Conservation (phyloP, 2,329 filamentous ascomycete genomes). For the Diaporthe capsici region DNA sequence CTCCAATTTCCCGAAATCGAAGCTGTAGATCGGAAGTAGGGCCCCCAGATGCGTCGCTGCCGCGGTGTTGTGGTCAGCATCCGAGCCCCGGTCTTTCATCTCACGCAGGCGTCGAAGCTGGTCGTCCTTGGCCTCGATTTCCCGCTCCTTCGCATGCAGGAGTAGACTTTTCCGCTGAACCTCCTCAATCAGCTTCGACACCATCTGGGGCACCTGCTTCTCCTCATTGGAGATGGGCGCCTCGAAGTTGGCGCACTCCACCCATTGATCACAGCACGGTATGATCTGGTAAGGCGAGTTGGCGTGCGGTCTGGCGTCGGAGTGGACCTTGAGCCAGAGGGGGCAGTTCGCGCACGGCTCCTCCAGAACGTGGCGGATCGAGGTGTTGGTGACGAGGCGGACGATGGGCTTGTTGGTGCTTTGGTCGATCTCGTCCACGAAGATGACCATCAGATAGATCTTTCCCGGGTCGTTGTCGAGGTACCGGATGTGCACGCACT, state of each 20-base stretch:
- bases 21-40: neutral
- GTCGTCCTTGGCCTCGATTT: constrained; percentile 32
- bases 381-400: constrained; percentile 39
- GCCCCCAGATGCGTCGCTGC: no score
- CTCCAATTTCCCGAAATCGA: constrained; percentile 6
- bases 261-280: constrained; percentile 38
- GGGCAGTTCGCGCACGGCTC: constrained; percentile 38
- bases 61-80: no score
- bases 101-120: constrained; percentile 21
- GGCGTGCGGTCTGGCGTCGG: neutral
- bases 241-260: constrained; percentile 30
- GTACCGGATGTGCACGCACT: constrained; percentile 33
- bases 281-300: constrained; percentile 30
- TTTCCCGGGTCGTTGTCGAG: constrained; percentile 35
- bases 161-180: constrained; percentile 4
- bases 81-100: neutral
- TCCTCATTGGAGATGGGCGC: constrained; percentile 36
- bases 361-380: constrained; percentile 38
- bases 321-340: constrained; percentile 37
- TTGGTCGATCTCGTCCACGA: constrained; percentile 16
- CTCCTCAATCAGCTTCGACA: constrained; percentile 26
- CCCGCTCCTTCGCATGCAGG: constrained; percentile 25
- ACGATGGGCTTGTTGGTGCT: constrained; percentile 16
- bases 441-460: constrained; percentile 37
- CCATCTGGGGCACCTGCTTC: constrained; percentile 35